phyloP scores from a whole-genome alignment of 108 stramenopile species.

The Nitzschia sp. region DNA sequence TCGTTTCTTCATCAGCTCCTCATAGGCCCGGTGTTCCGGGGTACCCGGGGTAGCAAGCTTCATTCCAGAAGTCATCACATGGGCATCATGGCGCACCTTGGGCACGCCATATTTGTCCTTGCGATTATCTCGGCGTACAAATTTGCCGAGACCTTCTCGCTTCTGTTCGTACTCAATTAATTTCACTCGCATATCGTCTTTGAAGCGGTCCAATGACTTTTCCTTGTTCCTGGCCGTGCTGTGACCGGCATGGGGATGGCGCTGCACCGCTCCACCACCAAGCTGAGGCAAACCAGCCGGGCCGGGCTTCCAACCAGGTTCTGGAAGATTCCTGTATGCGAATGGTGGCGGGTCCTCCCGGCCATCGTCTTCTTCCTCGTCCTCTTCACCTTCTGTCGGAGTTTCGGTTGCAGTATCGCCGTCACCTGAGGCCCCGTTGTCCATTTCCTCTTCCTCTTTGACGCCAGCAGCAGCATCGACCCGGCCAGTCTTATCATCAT shows the following conservation, averaged over 20 bases:
- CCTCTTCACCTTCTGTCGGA: not conserved
- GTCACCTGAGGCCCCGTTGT: no score
- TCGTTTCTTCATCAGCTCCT: slow-evolving; percentile 12
- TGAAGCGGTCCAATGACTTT: slow-evolving; percentile 23
- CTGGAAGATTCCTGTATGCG: not conserved
- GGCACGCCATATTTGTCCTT: not conserved
- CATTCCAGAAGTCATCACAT: slow-evolving; percentile 40
- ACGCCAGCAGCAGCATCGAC: slow-evolving; percentile 4
- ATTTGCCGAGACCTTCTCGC: slow-evolving; percentile 4
- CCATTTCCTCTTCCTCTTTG: slow-evolving; percentile 6
- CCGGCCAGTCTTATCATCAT: slow-evolving; percentile 12
- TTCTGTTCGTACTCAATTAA: not conserved
- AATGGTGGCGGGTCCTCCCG: no score
- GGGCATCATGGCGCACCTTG: not conserved
- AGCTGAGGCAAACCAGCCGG: not conserved
- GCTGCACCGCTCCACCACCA: not conserved
- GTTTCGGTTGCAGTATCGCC: not conserved
- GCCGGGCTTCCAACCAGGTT: not conserved
- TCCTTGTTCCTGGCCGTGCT: slow-evolving; percentile 16
- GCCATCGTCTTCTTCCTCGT: slow-evolving; percentile 3
- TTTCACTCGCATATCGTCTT: not conserved
- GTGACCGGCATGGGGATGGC: slow-evolving; percentile 7
- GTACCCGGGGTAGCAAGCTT: slow-evolving; percentile 37
- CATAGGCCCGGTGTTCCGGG: slow-evolving; percentile 23
- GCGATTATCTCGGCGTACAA: not conserved